Evolutionary conservation across 2,329 filamentous ascomycete genomes (phyloP).

Genomic region (Parastagonospora avenae): DNA sequence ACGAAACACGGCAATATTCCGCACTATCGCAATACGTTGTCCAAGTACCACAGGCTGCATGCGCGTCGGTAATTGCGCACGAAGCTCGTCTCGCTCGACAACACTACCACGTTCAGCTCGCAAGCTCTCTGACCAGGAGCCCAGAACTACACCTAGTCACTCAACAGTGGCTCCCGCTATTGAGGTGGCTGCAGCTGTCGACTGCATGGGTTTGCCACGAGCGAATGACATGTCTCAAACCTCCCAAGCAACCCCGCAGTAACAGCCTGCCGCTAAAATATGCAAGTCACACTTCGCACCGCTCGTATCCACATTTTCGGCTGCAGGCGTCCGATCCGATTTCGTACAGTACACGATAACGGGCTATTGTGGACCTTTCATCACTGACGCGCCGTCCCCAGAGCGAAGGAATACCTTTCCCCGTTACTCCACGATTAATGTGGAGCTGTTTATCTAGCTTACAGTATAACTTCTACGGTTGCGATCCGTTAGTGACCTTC

Average conservation of each 20-base stretch:
- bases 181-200: conserved; percentile 24
- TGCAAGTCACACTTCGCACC: conserved; percentile 44
- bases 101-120: background rate
- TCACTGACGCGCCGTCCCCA: conserved; percentile 21
- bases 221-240: conserved; percentile 27
- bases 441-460: background rate
- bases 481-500: background rate
- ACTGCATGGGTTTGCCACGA: conserved; percentile 10
- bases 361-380: conserved; percentile 33
- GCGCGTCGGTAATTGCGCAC: no score
- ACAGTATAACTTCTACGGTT: background rate
- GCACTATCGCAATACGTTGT: no score
- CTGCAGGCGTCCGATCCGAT: conserved; percentile 22
- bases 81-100: no score
- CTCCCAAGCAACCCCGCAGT: conserved; percentile 35
- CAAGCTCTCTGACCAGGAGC: background rate
- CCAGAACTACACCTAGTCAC: background rate
- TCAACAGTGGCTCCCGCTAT: conserved; percentile 21
- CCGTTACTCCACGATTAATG: background rate
- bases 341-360: conserved; percentile 20
- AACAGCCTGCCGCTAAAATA: conserved; percentile 35
- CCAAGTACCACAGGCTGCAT: no score
- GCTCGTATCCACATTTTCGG: conserved; percentile 28
- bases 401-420: conserved; percentile 27
- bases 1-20: background rate